phyloP scores from a whole-genome alignment of 257 asterid species.

The Cinchona pubescens region DNA sequence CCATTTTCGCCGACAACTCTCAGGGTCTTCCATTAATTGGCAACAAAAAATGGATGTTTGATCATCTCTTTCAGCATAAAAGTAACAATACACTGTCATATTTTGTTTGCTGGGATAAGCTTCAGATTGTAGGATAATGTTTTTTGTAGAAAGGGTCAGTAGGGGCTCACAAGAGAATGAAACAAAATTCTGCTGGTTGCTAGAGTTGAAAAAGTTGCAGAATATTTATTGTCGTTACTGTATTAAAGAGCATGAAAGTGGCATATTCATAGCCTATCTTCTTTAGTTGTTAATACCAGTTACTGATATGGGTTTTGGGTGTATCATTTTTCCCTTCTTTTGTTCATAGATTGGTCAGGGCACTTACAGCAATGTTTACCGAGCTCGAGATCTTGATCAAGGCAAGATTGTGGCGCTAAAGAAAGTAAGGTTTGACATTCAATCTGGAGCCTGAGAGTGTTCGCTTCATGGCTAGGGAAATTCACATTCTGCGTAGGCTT shows the following conservation, averaged over 20 bases:
- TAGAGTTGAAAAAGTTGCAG: not conserved
- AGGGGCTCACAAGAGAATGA: not conserved
- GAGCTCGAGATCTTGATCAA: constrained; percentile 89
- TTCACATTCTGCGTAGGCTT: constrained; percentile 79
- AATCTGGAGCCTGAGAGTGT: constrained; percentile 95
- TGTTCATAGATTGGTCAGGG: constrained; percentile 84
- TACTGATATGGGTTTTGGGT: constrained; percentile 4
- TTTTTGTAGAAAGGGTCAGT: not conserved
- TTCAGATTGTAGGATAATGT: not conserved
- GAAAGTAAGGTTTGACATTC: constrained; percentile 94
- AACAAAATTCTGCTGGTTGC: not conserved
- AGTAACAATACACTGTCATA: not conserved
- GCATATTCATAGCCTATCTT: not conserved
- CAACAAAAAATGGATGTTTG: not conserved
- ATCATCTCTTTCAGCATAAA: not conserved
- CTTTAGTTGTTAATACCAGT: not conserved
- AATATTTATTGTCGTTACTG: not conserved
- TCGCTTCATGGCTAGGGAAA: constrained; percentile 97
- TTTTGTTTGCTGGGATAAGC: not conserved
- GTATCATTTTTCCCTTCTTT: constrained; percentile 13
- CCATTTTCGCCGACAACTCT: not conserved
- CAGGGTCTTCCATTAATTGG: not conserved
- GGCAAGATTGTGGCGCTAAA: constrained; percentile 87
- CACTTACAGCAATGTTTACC: constrained; percentile 89
- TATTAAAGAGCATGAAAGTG: not conserved